Percentiles rank a stretch among this genome's conserved stretches.
Evolutionary conservation across 805 yeast species (phyloP).

Genomic region (Metschnikowia lachancei): DNA sequence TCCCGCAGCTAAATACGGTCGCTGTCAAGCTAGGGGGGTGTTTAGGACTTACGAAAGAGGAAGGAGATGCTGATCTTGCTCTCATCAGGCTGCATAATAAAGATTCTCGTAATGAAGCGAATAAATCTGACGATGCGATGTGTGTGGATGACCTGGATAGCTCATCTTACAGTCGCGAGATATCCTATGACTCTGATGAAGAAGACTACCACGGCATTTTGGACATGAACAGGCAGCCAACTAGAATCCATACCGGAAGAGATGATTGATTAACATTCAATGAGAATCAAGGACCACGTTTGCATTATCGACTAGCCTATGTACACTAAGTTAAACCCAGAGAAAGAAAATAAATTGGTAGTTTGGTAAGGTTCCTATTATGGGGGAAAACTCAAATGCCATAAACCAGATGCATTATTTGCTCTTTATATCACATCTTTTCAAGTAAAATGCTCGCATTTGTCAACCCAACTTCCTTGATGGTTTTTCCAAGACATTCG

Average conservation of each 20-base stretch:
- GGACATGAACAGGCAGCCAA: constrained; percentile 8
- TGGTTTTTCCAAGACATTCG: constrained; percentile 55
- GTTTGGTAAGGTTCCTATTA: neutral
- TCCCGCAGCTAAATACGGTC: constrained; percentile 18
- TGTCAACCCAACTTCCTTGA: constrained; percentile 72
- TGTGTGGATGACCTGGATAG: constrained; percentile 6
- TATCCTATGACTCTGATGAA: constrained; percentile 5
- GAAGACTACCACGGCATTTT: constrained; percentile 12
- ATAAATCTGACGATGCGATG: neutral
- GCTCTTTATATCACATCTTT: constrained; percentile 5
- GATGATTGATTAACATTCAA: neutral
- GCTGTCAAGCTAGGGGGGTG: constrained; percentile 16
- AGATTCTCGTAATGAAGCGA: neutral
- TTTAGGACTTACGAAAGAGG: constrained; percentile 14
- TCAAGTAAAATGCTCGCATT: constrained; percentile 82
- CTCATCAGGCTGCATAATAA: constrained; percentile 6
- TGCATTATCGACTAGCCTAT: neutral
- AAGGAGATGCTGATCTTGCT: constrained; percentile 16
- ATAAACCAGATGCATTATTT: neutral
- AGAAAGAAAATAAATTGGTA: neutral
- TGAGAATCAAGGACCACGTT: no score
- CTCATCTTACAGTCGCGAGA: constrained; percentile 6
- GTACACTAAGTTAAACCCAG: no score
- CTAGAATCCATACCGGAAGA: constrained; percentile 1
- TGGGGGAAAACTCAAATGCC: neutral